phyloP scores from a whole-genome alignment of 1,139 yeast species.

The Pichia cactophila region DNA sequence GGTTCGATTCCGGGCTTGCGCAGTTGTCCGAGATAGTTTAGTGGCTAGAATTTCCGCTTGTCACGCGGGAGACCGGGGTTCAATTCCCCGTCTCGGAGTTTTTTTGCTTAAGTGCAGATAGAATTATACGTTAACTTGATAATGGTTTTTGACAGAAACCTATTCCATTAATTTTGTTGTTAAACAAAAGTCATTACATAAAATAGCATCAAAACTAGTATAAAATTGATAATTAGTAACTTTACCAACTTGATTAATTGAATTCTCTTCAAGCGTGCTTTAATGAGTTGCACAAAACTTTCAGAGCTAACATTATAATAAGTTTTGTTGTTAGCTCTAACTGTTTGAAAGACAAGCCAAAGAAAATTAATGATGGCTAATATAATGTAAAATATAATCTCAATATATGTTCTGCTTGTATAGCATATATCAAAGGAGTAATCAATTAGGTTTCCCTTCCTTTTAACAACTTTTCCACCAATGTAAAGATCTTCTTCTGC shows the following conservation, averaged over 20 bases:
- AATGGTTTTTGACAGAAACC: too few species aligned
- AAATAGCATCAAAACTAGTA: not conserved
- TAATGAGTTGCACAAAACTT: not conserved
- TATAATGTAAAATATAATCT: conserved; percentile 34
- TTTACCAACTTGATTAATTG: not conserved
- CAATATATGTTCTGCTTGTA: conserved; percentile 42
- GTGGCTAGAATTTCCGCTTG: conserved; percentile 1
- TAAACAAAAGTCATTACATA: not conserved
- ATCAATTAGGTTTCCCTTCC: conserved; percentile 10
- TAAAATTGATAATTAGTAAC: not conserved
- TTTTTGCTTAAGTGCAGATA: too few species aligned
- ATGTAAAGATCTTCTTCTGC: conserved; percentile 9
- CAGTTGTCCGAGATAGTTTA: conserved; percentile 3
- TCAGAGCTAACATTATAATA: not conserved
- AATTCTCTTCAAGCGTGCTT: not conserved
- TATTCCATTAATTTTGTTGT: too few species aligned
- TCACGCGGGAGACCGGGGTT: conserved; percentile 1
- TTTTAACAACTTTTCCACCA: conserved; percentile 11
- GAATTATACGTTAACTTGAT: too few species aligned
- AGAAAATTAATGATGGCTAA: conserved; percentile 31
- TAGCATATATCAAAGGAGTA: conserved; percentile 40
- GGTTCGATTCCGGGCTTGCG: conserved; percentile 17
- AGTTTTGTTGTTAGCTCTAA: conserved; percentile 4
- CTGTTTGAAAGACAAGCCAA: conserved; percentile 13
- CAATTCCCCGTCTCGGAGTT: not conserved